Percentiles rank a stretch among this genome's conserved stretches.
Conservation (phyloP, 129 eudicot genomes). For the Pseudognaphalium luteoalbum region DNA sequence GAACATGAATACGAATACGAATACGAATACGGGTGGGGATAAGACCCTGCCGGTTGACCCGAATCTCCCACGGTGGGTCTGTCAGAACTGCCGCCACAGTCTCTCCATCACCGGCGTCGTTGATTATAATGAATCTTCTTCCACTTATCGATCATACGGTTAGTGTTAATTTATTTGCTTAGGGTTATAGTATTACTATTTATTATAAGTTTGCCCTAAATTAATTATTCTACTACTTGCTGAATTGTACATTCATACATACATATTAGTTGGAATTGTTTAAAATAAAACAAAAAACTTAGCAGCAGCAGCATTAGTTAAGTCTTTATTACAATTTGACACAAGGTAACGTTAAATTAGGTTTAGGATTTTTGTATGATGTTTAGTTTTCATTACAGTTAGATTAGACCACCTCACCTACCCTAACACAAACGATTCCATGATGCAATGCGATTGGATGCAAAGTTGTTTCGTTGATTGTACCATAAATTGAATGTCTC, state of each 20-base stretch:
- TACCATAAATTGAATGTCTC: neutral
- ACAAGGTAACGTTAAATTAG: neutral
- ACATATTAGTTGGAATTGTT: neutral
- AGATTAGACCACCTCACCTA: neutral
- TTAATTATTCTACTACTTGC: neutral
- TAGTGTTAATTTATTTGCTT: conserved; percentile 12
- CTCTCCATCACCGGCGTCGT: conserved; percentile 88
- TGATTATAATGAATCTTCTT: conserved; percentile 45
- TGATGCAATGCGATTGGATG: too few species aligned
- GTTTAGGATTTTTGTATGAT: neutral
- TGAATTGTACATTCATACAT: neutral
- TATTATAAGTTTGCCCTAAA: conserved; percentile 1
- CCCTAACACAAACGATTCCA: neutral
- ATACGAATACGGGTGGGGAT: conserved; percentile 33
- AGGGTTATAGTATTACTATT: neutral
- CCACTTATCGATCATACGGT: conserved; percentile 61
- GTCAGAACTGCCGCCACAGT: conserved; percentile 92
- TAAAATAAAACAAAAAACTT: too few species aligned
- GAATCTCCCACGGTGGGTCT: conserved; percentile 77
- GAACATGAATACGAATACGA: conserved; percentile 21
- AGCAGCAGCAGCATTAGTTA: too few species aligned
- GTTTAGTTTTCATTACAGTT: too few species aligned
- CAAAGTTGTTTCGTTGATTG: neutral
- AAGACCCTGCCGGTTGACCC: conserved; percentile 80
- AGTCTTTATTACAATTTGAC: too few species aligned